Evolutionary conservation across 2,329 filamentous ascomycete species (phyloP).

Genomic region (Thielaviopsis euricoi): DNA sequence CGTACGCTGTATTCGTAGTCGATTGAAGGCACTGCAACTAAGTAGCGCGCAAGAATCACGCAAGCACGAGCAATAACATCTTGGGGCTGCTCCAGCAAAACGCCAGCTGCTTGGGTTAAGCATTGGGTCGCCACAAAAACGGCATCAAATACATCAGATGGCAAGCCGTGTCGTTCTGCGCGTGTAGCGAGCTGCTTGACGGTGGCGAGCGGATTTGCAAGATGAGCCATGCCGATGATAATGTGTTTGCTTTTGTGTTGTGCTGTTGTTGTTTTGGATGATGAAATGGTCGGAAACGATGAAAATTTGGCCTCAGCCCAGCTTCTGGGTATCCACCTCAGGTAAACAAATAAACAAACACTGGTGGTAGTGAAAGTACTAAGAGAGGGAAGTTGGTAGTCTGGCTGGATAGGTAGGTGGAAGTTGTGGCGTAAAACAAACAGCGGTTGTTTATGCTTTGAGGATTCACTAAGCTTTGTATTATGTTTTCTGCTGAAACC

Average conservation of each 20-base stretch:
- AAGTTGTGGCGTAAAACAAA: no score
- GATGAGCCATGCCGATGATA: conserved; percentile 2
- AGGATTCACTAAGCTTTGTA: background rate
- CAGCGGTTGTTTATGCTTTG: no score
- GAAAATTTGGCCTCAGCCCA: background rate
- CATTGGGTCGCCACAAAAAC: conserved; percentile 56
- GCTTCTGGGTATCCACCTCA: background rate
- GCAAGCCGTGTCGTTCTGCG: conserved; percentile 39
- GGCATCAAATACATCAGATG: conserved; percentile 52
- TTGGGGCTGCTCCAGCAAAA: conserved; percentile 71
- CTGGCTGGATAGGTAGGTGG: no score
- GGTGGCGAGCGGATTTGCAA: conserved; percentile 57
- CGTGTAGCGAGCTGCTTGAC: conserved; percentile 49
- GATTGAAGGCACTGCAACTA: conserved; percentile 43
- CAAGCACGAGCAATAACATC: conserved; percentile 75
- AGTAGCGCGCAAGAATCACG: conserved; percentile 67
- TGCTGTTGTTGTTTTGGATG: background rate
- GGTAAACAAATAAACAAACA: no score
- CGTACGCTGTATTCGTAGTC: conserved; percentile 39
- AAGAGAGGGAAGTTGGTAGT: no score
- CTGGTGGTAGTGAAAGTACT: no score
- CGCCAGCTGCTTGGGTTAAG: conserved; percentile 61
- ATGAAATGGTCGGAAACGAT: background rate
- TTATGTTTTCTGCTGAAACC: background rate
- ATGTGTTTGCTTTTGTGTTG: background rate